Base-by-base conservation (phyloP, 2,329 filamentous ascomycete species). In the Sclerotiophoma versabilis region DNA sequence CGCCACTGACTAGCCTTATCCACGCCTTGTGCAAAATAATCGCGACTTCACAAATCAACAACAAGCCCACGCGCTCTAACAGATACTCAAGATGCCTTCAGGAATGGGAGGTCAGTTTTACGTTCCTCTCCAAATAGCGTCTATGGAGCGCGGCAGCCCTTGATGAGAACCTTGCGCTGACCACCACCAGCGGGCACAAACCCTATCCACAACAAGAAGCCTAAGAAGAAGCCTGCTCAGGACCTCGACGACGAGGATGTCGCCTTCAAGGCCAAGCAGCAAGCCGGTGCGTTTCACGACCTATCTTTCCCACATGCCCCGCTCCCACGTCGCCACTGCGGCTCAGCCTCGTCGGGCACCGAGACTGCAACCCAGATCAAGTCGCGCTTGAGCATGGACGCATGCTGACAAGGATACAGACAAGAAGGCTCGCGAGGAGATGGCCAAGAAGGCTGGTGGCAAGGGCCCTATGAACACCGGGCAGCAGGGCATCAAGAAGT, bases 401-500 rank as follows among this genome's bases (percentile, higher is more conserved):
- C n/a, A 32, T 23, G 46, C 47, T 46, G 36, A 50, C 47, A 11
- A 12, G 0, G 36, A 58, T 39, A 37, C 62, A 81, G 80, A 81
- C 66, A 81, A 81, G 76, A 93, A 96, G 80, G 79, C 72, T 9
- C 72, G 72, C 54, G 72, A 74, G 32, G 91, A 92, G 9, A 75
- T 96, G 79, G 87, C 88, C n/a, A 83, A 87, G 57, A 90, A 91
- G 80, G 88, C 90, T 38, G 88, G 89, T 70, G 90, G 90, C 77
- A 96, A 96, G 81, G 93, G 93, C 3, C 93, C 93, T 30, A 75
- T 97, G 74, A 93, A 92, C 80, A 89, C 87, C 26, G 92, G 92
- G 27, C 77, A 83, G 42, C 91, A 96, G 79, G 92, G 92, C 59
- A 96, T 98, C 82, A 97, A 97, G 88, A 97, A 96, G 86, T 95